Evolutionary conservation across 2,329 filamentous ascomycete genomes (phyloP).

Genomic region (Ophiostoma sp.): DNA sequence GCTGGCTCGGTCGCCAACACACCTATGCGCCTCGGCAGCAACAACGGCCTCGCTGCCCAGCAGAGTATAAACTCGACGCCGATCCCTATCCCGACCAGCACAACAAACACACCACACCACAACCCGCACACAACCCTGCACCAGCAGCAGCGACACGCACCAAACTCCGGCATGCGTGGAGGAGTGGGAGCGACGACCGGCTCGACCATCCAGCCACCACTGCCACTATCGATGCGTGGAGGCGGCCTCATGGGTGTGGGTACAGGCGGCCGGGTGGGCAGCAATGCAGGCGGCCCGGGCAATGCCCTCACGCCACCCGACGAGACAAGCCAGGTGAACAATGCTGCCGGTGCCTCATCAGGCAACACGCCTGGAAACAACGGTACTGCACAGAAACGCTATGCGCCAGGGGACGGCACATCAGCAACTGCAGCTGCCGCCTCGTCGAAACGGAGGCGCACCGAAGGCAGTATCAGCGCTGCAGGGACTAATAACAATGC

Average conservation of each 20-base stretch:
- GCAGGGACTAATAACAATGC: slow-evolving; percentile 18
- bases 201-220: neutral
- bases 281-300: neutral
- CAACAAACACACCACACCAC: slow-evolving; percentile 13
- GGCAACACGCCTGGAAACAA: neutral
- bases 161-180: neutral
- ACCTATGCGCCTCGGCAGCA: slow-evolving; percentile 22
- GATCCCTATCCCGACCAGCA: slow-evolving; percentile 7
- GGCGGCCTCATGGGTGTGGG: neutral
- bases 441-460: slow-evolving; percentile 36
- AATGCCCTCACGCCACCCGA: slow-evolving; percentile 47
- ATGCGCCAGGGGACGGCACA: slow-evolving; percentile 27
- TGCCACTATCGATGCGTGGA: neutral
- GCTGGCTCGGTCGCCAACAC: slow-evolving; percentile 12
- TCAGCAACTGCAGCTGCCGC: slow-evolving; percentile 18
- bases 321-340: slow-evolving; percentile 33
- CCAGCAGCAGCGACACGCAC: slow-evolving; percentile 8
- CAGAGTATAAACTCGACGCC: slow-evolving; percentile 4
- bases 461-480: slow-evolving; percentile 28
- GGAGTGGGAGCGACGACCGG: neutral
- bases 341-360: slow-evolving; percentile 13
- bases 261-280: neutral
- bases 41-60: neutral
- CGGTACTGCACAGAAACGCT: slow-evolving; percentile 38
- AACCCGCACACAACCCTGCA: slow-evolving; percentile 19